Conservation (phyloP, 768 basidiomycete genomes). For the Cystofilobasidium bisporidii region DNA sequence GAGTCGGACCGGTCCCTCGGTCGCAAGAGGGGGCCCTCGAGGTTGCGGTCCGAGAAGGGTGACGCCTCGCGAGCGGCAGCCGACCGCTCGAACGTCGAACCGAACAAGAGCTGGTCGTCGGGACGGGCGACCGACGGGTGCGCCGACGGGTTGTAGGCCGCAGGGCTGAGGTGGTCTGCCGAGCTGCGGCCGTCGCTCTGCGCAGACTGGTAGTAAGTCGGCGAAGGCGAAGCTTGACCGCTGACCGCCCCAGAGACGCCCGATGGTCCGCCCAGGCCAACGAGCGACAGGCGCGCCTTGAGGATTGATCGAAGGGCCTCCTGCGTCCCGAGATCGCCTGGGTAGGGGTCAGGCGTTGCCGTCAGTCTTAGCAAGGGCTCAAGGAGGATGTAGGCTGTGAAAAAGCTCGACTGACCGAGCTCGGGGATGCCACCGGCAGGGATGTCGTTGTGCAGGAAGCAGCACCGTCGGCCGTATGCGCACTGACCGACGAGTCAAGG, state of each 20-base stretch:
- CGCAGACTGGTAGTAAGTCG: not conserved
- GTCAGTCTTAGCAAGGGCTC: not conserved
- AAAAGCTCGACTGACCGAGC: slow-evolving; percentile 10
- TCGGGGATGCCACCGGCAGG: slow-evolving; percentile 25
- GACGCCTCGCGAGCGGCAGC: not conserved
- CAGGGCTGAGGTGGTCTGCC: no score
- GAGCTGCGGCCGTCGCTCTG: not conserved
- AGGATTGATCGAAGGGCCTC: slow-evolving; percentile 17
- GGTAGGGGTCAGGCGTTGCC: not conserved
- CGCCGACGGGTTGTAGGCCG: no score
- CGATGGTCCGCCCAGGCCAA: not conserved
- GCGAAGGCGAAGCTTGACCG: not conserved
- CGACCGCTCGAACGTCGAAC: not conserved
- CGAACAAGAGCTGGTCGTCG: not conserved
- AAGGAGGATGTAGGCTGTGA: no score
- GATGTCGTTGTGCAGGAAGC: slow-evolving; percentile 29
- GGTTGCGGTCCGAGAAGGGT: not conserved
- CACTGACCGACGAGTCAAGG: no score
- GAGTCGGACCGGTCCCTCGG: slow-evolving; percentile 19
- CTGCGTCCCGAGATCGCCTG: slow-evolving; percentile 25
- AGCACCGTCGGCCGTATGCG: slow-evolving; percentile 25
- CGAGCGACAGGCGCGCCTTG: not conserved
- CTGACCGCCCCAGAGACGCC: no score
- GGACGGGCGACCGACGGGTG: not conserved
- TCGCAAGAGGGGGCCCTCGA: not conserved